These are phyloP conservation scores for Botrytis porri DNA, from an alignment of 2,329 filamentous ascomycete species.

Conservation along the genomic window DNA sequence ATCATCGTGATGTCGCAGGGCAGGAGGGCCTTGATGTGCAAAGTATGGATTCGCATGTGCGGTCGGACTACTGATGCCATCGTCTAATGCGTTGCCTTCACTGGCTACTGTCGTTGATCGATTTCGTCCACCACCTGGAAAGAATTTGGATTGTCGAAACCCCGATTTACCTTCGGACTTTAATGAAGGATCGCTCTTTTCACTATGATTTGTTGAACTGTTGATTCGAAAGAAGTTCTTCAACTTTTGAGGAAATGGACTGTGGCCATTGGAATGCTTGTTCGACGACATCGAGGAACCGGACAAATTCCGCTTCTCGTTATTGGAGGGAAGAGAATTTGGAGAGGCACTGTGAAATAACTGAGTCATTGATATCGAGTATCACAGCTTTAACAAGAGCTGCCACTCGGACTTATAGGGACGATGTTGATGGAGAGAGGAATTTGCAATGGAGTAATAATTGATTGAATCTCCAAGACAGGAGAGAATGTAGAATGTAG, in stretches of 20 bases:
- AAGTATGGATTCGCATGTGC: conserved; percentile 97
- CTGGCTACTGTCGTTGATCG: conserved; percentile 88
- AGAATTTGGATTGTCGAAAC: conserved; percentile 83
- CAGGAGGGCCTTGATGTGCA: conserved; percentile 89
- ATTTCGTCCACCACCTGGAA: conserved; percentile 81
- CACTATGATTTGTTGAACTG: conserved; percentile 41
- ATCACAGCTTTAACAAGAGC: conserved; percentile 34
- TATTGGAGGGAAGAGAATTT: conserved; percentile 29
- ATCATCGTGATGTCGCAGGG: conserved; percentile 90
- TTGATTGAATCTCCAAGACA: background rate
- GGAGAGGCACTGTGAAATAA: conserved; percentile 34
- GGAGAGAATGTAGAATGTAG: background rate
- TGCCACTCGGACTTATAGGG: conserved; percentile 27
- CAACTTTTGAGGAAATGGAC: conserved; percentile 64
- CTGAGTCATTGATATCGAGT: conserved; percentile 33
- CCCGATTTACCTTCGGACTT: conserved; percentile 44
- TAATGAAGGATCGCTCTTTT: conserved; percentile 40
- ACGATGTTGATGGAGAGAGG: background rate
- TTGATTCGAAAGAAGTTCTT: conserved; percentile 72
- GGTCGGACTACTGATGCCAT: conserved; percentile 85
- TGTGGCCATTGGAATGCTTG: conserved; percentile 52
- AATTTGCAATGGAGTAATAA: background rate
- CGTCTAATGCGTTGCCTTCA: conserved; percentile 87
- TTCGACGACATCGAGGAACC: conserved; percentile 42
- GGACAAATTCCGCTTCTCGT: conserved; percentile 39